phyloP scores from a whole-genome alignment of 2,329 filamentous ascomycete species.

The Colletotrichum spaethianum region DNA sequence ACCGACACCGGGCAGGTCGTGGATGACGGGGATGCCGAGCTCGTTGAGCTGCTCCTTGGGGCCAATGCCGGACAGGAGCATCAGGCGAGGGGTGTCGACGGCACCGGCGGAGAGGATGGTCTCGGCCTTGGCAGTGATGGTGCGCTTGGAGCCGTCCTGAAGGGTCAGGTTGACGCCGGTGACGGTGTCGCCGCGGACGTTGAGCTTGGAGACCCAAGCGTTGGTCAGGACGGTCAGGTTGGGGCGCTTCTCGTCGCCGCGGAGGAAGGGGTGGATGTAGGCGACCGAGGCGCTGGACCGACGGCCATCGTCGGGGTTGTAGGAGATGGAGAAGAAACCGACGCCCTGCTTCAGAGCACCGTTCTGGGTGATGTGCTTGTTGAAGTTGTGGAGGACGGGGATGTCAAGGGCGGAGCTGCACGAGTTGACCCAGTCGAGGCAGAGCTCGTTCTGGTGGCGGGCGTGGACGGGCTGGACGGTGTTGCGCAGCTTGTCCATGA shows the following conservation, averaged over 20 bases:
- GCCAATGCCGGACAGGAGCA: conserved; percentile 71
- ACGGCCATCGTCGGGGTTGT: conserved; percentile 89
- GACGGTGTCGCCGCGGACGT: conserved; percentile 78
- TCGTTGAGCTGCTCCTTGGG: conserved; percentile 66
- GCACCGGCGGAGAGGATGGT: conserved; percentile 86
- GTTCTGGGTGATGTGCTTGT: conserved; percentile 81
- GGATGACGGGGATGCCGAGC: conserved; percentile 69
- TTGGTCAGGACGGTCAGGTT: conserved; percentile 91
- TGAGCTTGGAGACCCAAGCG: conserved; percentile 87
- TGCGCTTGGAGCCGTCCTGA: conserved; percentile 65
- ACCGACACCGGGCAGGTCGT: conserved; percentile 71
- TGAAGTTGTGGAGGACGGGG: conserved; percentile 88
- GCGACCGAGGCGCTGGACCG: conserved; percentile 90
- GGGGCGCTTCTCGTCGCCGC: conserved; percentile 83
- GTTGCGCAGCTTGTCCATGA: conserved; percentile 88
- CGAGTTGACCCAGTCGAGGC: conserved; percentile 89
- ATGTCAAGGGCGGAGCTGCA: conserved; percentile 86
- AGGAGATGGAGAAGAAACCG: conserved; percentile 91
- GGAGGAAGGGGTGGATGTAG: conserved; percentile 92
- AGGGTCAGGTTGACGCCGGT: conserved; percentile 80
- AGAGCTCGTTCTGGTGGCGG: conserved; percentile 90
- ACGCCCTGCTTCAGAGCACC: conserved; percentile 83
- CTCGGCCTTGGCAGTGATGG: conserved; percentile 71
- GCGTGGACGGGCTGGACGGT: conserved; percentile 91
- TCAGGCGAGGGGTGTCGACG: conserved; percentile 82